Percentiles rank a stretch among this genome's conserved stretches.
These are phyloP conservation scores for Vaccinium macrocarpon DNA, from an alignment of 148 eudicot species.

Conservation along the genomic window DNA sequence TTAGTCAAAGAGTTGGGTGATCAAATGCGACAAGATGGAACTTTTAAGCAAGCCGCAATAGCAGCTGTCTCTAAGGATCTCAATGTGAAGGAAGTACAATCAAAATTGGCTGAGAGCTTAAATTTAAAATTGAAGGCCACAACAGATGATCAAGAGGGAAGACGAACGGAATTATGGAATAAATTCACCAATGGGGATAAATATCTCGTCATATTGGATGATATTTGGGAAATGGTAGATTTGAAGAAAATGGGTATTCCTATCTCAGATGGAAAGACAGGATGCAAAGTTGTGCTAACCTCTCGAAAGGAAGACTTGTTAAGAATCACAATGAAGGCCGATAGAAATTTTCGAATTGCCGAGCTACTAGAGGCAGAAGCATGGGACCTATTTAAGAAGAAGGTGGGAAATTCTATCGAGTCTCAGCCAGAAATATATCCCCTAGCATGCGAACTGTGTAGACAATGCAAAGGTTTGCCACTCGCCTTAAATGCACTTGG, in stretches of 20 bases:
- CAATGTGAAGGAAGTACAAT: slow-evolving; percentile 8
- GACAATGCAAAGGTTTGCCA: no score
- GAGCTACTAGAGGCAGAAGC: no score
- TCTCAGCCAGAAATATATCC: no score
- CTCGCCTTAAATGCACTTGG: no score
- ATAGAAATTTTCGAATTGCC: no score
- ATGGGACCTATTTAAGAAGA: no score
- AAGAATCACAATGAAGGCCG: no score
- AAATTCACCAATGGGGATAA: not conserved
- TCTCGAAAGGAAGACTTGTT: not conserved
- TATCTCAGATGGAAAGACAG: not conserved
- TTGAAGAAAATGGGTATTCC: slow-evolving; percentile 20
- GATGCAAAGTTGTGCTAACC: slow-evolving; percentile 19
- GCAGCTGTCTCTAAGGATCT: not conserved
- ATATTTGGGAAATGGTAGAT: slow-evolving; percentile 18
- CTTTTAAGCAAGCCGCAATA: not conserved
- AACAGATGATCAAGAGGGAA: not conserved
- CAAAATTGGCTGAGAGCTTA: not conserved
- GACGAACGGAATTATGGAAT: not conserved
- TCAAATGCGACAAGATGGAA: not conserved
- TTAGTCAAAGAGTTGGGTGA: not conserved
- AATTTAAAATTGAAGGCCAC: not conserved
- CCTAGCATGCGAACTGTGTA: no score
- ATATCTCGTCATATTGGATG: slow-evolving; percentile 20
- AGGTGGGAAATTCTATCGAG: no score